Percentiles rank a stretch among this genome's conserved stretches.
Evolutionary conservation across 306 rosid species (phyloP).

Genomic region (Vicia faba): DNA sequence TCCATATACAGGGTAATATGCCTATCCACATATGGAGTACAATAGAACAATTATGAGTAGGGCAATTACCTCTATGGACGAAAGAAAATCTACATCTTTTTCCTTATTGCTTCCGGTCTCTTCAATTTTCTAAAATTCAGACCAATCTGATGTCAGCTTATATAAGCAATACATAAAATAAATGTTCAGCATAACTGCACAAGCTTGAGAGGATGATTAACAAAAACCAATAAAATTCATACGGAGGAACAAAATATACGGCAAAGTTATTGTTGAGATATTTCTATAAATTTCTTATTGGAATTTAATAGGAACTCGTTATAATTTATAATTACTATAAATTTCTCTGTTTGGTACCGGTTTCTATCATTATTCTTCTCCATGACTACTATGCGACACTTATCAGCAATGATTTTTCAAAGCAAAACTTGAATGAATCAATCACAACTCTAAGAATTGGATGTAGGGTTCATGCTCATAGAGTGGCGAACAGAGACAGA

Average conservation of each 20-base stretch:
- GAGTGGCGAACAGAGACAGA: not conserved
- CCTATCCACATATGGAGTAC: not conserved
- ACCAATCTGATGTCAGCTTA: conserved; percentile 34
- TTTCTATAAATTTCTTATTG: not conserved
- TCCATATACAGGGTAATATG: conserved; percentile 18
- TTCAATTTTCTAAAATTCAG: conserved; percentile 69
- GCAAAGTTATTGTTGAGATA: conserved; percentile 4
- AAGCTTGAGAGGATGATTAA: conserved; percentile 15
- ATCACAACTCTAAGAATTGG: conserved; percentile 1
- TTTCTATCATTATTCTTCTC: not conserved
- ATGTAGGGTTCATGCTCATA: not conserved
- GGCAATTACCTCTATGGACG: conserved; percentile 83
- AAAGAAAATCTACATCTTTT: conserved; percentile 90
- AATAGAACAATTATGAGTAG: conserved; percentile 21
- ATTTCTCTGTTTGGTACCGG: no score
- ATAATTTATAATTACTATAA: no score
- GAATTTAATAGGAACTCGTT: no score
- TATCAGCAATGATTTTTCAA: not conserved
- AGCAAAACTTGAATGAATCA: conserved; percentile 1
- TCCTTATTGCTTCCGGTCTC: conserved; percentile 65
- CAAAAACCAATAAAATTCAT: conserved; percentile 28
- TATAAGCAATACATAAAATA: conserved; percentile 5
- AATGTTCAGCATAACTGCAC: conserved; percentile 3
- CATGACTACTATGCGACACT: not conserved
- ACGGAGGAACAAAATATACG: not conserved